Evolutionary conservation across 163 green algal genomes (phyloP).

Genomic region (Scenedesmus sp.): DNA sequence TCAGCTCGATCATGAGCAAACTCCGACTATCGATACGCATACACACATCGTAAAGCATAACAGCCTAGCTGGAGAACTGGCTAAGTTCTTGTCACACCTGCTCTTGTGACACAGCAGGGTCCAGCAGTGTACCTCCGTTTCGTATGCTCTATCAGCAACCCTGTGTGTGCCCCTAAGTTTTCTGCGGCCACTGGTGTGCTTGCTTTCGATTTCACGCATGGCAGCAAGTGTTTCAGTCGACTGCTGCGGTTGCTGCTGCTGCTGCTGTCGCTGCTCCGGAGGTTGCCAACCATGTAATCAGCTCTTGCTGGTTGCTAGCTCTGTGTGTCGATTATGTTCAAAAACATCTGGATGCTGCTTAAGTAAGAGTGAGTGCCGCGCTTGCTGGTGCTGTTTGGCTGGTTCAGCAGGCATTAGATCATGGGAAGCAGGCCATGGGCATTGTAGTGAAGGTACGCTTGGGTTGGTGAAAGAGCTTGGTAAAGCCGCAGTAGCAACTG

Average conservation of each 20-base stretch:
- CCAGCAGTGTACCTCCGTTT: background rate
- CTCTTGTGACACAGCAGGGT: constrained; percentile 2
- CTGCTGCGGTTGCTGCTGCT: background rate
- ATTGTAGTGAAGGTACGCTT: too few relatives aligned
- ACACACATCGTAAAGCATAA: background rate
- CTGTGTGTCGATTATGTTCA: too few relatives aligned
- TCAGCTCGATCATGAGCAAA: background rate
- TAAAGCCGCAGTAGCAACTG: too few relatives aligned
- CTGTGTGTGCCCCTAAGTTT: background rate
- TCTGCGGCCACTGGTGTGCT: background rate
- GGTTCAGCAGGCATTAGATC: too few relatives aligned
- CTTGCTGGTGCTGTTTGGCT: too few relatives aligned
- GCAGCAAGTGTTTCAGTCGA: background rate
- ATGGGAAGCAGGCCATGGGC: too few relatives aligned
- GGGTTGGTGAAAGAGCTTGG: too few relatives aligned
- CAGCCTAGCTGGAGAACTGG: background rate
- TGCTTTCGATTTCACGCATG: background rate
- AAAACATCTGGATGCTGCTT: too few relatives aligned
- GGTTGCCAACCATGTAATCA: too few relatives aligned
- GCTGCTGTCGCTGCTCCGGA: background rate
- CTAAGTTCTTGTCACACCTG: background rate
- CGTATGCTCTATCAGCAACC: background rate
- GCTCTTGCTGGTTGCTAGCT: too few relatives aligned
- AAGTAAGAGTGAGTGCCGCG: too few relatives aligned
- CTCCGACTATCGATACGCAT: background rate